Percentiles rank a stretch among this genome's conserved stretches.
These are phyloP conservation scores for Byssochlamys sp. DNA, from an alignment of 2,329 filamentous ascomycete species.

Conservation along the genomic window DNA sequence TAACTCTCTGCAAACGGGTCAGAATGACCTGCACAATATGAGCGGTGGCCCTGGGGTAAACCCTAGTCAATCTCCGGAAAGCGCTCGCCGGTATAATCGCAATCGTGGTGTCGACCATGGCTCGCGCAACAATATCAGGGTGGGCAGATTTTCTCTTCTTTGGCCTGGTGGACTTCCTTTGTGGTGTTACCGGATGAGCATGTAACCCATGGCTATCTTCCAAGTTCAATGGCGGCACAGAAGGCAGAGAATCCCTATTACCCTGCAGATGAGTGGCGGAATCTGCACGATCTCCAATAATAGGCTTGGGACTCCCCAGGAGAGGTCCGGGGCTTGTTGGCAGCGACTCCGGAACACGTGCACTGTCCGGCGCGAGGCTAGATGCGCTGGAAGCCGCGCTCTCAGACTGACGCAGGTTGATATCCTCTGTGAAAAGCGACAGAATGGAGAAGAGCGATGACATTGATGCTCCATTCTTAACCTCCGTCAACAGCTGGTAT, in stretches of 20 bases:
- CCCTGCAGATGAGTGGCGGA: constrained; percentile 13
- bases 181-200: constrained; percentile 18
- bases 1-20: constrained; percentile 86
- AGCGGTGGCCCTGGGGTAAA: constrained; percentile 90
- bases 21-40: constrained; percentile 97
- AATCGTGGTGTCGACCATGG: constrained; percentile 92
- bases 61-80: constrained; percentile 79
- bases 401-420: constrained; percentile 62
- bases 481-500: constrained; percentile 91
- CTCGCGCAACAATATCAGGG: constrained; percentile 92
- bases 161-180: constrained; percentile 16
- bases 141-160: constrained; percentile 63
- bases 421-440: constrained; percentile 90
- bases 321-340: constrained; percentile 29
- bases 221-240: constrained; percentile 66
- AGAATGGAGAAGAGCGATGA: constrained; percentile 96
- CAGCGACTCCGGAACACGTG: constrained; percentile 28
- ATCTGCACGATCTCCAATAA: constrained; percentile 12
- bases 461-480: constrained; percentile 96
- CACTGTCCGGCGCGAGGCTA: constrained; percentile 21
- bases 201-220: constrained; percentile 38
- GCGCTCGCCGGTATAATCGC: constrained; percentile 96
- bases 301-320: constrained; percentile 19
- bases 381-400: constrained; percentile 38
- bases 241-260: constrained; percentile 39